Evolutionary conservation across 352 stramenopile species (phyloP).

Genomic region (Phytophthora hibernalis): DNA sequence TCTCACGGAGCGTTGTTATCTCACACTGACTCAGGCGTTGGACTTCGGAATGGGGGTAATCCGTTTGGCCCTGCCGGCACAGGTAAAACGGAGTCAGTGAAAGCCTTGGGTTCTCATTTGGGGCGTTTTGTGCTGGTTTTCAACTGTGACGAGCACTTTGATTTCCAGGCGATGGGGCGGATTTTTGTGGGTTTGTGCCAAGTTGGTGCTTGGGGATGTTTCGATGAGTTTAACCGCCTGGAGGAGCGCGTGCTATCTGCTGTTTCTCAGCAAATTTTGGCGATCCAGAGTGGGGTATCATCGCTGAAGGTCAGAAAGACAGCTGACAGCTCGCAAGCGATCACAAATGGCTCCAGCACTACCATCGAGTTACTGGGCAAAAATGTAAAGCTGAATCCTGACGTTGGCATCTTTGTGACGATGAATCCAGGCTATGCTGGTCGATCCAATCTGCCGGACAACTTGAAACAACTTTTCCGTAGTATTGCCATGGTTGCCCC

Average conservation of each 20-base stretch:
- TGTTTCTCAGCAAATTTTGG: slow-evolving; percentile 99
- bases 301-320: slow-evolving; percentile 76
- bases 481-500: slow-evolving; percentile 99
- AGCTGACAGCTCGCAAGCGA: slow-evolving; percentile 33
- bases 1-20: slow-evolving; percentile 99
- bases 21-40: slow-evolving; percentile 99
- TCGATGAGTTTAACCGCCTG: slow-evolving; percentile 99
- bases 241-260: slow-evolving; percentile 99
- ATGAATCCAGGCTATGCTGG: slow-evolving; percentile 99
- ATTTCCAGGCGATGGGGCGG: slow-evolving; percentile 99
- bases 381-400: slow-evolving; percentile 94
- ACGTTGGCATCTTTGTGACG: slow-evolving; percentile 99
- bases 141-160: slow-evolving; percentile 99
- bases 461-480: slow-evolving; percentile 99
- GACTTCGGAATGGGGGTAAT: slow-evolving; percentile 99
- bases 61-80: slow-evolving; percentile 99
- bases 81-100: slow-evolving; percentile 99
- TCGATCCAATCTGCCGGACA: slow-evolving; percentile 96
- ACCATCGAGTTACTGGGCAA: slow-evolving; percentile 97
- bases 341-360: slow-evolving; percentile 31
- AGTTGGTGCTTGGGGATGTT: slow-evolving; percentile 99
- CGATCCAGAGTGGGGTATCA: slow-evolving; percentile 98
- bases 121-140: slow-evolving; percentile 99
- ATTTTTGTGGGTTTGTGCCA: slow-evolving; percentile 99
- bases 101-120: slow-evolving; percentile 98